phyloP scores from a whole-genome alignment of 495 filamentous ascomycete genomes.

The Penicillium coprophilum region DNA sequence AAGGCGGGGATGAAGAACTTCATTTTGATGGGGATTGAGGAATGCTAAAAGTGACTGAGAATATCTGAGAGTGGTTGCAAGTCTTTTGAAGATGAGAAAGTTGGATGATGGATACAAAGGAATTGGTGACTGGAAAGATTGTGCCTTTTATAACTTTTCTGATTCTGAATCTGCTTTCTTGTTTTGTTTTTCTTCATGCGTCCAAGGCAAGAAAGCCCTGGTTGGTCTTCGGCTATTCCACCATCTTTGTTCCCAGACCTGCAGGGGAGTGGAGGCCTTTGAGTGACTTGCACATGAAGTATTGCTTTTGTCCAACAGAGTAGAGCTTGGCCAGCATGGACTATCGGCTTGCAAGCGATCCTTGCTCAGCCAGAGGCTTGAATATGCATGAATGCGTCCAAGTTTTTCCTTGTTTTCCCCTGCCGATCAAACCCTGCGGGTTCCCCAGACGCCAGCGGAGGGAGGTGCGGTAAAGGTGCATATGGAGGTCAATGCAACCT shows the following conservation, averaged over 20 bases:
- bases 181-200: neutral
- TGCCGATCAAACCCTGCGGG: neutral
- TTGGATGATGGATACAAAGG: constrained; percentile 12
- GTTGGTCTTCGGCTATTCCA: neutral
- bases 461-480: neutral
- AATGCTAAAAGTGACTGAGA: constrained; percentile 8
- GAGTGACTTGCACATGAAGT: neutral
- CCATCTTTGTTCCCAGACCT: neutral
- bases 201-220: neutral
- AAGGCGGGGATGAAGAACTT: constrained; percentile 35
- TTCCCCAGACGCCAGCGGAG: neutral
- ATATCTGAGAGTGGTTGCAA: constrained; percentile 5
- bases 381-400: neutral
- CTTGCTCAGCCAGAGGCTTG: neutral
- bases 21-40: constrained; percentile 31
- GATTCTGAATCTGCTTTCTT: neutral
- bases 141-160: constrained; percentile 22
- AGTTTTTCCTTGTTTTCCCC: neutral
- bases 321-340: neutral
- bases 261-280: constrained; percentile 8
- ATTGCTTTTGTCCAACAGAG: constrained; percentile 1
- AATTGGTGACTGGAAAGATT: neutral
- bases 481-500: neutral
- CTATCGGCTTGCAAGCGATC: neutral
- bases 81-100: constrained; percentile 8